phyloP scores from a whole-genome alignment of 805 yeast species.

The Candida morakotiae region DNA sequence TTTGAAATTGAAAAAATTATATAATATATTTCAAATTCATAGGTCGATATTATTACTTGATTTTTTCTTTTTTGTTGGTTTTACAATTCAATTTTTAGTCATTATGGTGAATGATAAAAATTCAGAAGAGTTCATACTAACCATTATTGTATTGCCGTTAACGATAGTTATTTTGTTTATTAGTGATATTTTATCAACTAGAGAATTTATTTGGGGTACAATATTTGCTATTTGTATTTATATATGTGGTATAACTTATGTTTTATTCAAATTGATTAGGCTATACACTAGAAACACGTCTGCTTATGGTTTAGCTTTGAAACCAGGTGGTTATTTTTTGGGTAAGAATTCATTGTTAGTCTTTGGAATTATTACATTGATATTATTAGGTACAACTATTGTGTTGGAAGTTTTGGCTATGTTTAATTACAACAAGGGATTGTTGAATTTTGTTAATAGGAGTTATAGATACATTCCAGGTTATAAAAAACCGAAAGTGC shows the following conservation, averaged over 20 bases:
- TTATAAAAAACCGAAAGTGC: neutral
- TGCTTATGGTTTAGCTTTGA: slow-evolving; percentile 23
- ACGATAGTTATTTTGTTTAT: slow-evolving; percentile 35
- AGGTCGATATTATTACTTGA: slow-evolving; percentile 19
- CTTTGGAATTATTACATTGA: slow-evolving; percentile 41
- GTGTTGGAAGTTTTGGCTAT: slow-evolving; percentile 13
- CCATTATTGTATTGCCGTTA: slow-evolving; percentile 42
- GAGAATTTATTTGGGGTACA: slow-evolving; percentile 28
- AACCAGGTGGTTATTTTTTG: slow-evolving; percentile 36
- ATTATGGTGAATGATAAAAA: slow-evolving; percentile 34
- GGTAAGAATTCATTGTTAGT: slow-evolving; percentile 42
- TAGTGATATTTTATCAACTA: slow-evolving; percentile 32
- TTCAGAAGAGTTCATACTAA: slow-evolving; percentile 43
- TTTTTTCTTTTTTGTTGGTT: slow-evolving; percentile 45
- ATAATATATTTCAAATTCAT: slow-evolving; percentile 37
- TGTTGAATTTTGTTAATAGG: slow-evolving; percentile 13
- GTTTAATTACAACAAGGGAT: slow-evolving; percentile 17
- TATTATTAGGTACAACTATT: slow-evolving; percentile 34
- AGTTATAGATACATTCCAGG: slow-evolving; percentile 11
- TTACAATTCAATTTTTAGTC: slow-evolving; percentile 46
- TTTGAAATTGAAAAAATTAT: slow-evolving; percentile 32
- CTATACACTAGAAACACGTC: slow-evolving; percentile 41
- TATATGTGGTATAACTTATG: slow-evolving; percentile 40
- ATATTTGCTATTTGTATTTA: slow-evolving; percentile 24
- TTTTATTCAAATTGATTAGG: slow-evolving; percentile 43